Evolutionary conservation across 2,329 filamentous ascomycete species (phyloP).

Genomic region (Kalmusia sp.): DNA sequence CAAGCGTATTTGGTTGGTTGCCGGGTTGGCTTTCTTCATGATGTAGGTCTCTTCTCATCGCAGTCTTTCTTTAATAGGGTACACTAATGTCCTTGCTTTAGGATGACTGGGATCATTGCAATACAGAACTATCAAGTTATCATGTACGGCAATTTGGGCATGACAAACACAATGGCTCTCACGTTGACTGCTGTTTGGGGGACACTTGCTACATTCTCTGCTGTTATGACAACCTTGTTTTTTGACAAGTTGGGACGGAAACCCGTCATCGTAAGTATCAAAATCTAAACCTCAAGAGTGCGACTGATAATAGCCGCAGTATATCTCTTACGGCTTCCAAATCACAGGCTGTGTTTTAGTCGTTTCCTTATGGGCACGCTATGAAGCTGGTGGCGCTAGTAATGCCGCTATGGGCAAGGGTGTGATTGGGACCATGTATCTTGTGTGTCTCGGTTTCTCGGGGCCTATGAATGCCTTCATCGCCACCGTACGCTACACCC

Average conservation of each 20-base stretch:
- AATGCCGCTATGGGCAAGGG: background rate
- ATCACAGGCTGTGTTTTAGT: no score
- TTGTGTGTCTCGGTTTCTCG: background rate
- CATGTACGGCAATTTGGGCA: constrained; percentile 1
- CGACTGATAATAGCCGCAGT: no score
- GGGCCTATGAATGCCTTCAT: background rate
- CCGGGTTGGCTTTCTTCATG: no score
- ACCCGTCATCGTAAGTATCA: background rate
- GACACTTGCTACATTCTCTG: no score
- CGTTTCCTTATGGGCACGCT: no score
- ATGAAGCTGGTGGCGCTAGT: no score
- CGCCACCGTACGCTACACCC: constrained; percentile 1
- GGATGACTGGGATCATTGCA: constrained; percentile 6
- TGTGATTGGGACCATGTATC: background rate
- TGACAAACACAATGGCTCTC: constrained; percentile 1
- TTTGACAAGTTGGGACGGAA: constrained; percentile 3
- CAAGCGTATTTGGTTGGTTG: no score
- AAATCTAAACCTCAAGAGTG: no score
- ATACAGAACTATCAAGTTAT: constrained; percentile 12
- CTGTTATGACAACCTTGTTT: background rate
- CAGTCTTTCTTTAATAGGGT: no score
- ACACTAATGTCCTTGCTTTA: no score
- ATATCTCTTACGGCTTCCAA: no score
- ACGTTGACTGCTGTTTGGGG: constrained; percentile 7
- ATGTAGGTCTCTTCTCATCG: no score